Base-by-base conservation (phyloP, 2,329 filamentous ascomycete species). In the Nectriaceae sp. region DNA sequence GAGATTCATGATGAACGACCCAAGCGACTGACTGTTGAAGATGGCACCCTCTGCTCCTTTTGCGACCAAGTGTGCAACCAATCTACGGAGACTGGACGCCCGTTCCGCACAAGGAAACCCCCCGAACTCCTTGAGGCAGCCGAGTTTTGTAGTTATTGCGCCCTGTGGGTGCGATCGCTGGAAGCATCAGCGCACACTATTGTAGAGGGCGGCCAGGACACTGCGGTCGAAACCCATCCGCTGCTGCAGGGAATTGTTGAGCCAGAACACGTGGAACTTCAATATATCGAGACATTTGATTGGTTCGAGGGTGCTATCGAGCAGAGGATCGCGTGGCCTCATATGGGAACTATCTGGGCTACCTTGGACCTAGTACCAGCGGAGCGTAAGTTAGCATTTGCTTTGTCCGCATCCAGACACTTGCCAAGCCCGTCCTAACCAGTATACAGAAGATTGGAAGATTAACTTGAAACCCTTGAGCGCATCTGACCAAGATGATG, bases 11-110 rank as follows among this genome's bases (percentile, higher is more conserved):
- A n/a, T n/a, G n/a, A n/a, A n/a, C n/a, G n/a, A n/a, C n/a, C n/a
- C n/a, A n/a, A n/a, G n/a, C n/a, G 33, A 18, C 33, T 36, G 8
- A 10, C 33, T 15, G 33, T 36, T 18, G n/a, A 36, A 18, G 8
- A 40, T 11, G 41, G 26, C 13, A 51, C 31, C 0, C 44, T 53
- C 15, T 53, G 48, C 31, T 26, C 42, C 21, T 53, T 44, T 20
- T 53, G 50, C 29, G 15, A 29, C 21, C 31, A 43, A 39, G 21
- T 19, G 13, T 21, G 31, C 4, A 16, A 11, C 11, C 10, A 21
- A 1, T 4, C 33, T 3, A 33, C 47, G 2, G 33, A 26, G 3
- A 8, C 38, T 1, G 22, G 33, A 21, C 16, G 4, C 3, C 46
- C 29, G 16, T 43, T 35, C 5, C 37, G 18, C 4, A 15, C 38